These are phyloP conservation scores for Aristolochia californica DNA, from an alignment of 164 flowering plant genomes.

Conservation along the genomic window DNA sequence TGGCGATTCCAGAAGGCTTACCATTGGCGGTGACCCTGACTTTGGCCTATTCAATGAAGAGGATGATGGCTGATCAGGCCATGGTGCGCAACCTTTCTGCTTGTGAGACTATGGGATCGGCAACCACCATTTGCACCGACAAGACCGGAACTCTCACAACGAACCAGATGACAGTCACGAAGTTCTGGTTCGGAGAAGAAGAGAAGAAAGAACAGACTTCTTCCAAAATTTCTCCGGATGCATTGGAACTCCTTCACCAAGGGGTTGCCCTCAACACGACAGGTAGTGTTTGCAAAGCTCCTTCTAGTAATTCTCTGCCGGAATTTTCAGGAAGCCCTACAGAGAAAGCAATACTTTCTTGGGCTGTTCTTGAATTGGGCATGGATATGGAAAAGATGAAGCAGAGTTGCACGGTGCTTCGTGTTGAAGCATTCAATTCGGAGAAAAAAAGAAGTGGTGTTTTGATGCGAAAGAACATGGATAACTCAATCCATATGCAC, in stretches of 20 bases:
- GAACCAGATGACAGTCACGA: slow-evolving; percentile 55
- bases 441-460: slow-evolving; percentile 49
- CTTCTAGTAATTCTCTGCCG: slow-evolving; percentile 4
- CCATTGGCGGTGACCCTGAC: slow-evolving; percentile 33
- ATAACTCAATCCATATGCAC: slow-evolving; percentile 24
- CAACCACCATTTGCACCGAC: slow-evolving; percentile 56
- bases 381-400: slow-evolving; percentile 30
- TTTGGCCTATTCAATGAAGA: slow-evolving; percentile 30
- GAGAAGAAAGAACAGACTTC: slow-evolving; percentile 10
- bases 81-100: slow-evolving; percentile 47
- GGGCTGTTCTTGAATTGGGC: slow-evolving; percentile 34
- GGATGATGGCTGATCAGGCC: slow-evolving; percentile 24
- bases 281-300: slow-evolving; percentile 26
- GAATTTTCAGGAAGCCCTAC: slow-evolving; percentile 64
- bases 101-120: slow-evolving; percentile 88
- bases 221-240: slow-evolving; percentile 4
- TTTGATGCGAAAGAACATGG: slow-evolving; percentile 16
- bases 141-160: slow-evolving; percentile 71
- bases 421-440: slow-evolving; percentile 55
- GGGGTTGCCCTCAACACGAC: slow-evolving; percentile 51
- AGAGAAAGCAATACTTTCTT: slow-evolving; percentile 56
- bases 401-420: slow-evolving; percentile 13
- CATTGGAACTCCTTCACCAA: slow-evolving; percentile 27
- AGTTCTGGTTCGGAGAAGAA: slow-evolving; percentile 49
- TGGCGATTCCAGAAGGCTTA: slow-evolving; percentile 43